phyloP scores from a whole-genome alignment of 345 rosid species.

The Eucalyptus fibrosa region DNA sequence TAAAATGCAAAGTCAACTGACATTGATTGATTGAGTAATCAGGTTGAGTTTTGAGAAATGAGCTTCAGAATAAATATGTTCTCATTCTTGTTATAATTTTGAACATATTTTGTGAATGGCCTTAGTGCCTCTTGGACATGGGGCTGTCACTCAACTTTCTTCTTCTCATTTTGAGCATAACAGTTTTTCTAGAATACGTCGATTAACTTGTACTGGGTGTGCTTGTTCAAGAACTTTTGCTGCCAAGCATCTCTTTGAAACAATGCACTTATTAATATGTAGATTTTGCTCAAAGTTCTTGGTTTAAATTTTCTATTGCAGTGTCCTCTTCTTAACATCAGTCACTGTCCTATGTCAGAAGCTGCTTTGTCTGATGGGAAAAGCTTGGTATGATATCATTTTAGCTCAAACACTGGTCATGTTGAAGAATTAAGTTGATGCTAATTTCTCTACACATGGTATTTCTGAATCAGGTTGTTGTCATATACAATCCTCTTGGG shows the following conservation, averaged over 20 bases:
- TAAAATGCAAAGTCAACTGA: neutral
- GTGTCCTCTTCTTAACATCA: conserved; percentile 92
- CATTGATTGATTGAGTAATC: neutral
- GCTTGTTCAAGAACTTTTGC: neutral
- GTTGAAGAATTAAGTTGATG: neutral
- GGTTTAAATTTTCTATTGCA: conserved; percentile 20
- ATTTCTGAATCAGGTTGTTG: conserved; percentile 33
- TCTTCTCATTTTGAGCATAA: neutral
- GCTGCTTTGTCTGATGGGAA: conserved; percentile 41
- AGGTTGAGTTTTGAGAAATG: neutral
- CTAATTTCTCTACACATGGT: neutral
- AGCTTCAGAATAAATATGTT: neutral
- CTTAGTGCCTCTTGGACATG: neutral
- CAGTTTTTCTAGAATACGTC: neutral
- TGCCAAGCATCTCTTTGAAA: neutral
- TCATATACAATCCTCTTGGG: conserved; percentile 79
- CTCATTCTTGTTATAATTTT: neutral
- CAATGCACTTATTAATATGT: neutral
- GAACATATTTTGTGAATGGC: neutral
- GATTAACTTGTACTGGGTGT: neutral
- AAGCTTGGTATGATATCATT: conserved; percentile 43
- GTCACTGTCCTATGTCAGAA: conserved; percentile 91
- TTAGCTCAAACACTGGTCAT: neutral
- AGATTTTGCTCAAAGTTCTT: neutral
- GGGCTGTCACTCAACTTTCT: neutral